These are phyloP conservation scores for Apophysomyces ossiformis DNA, from an alignment of 371 early-diverging fungal species.

Conservation along the genomic window DNA sequence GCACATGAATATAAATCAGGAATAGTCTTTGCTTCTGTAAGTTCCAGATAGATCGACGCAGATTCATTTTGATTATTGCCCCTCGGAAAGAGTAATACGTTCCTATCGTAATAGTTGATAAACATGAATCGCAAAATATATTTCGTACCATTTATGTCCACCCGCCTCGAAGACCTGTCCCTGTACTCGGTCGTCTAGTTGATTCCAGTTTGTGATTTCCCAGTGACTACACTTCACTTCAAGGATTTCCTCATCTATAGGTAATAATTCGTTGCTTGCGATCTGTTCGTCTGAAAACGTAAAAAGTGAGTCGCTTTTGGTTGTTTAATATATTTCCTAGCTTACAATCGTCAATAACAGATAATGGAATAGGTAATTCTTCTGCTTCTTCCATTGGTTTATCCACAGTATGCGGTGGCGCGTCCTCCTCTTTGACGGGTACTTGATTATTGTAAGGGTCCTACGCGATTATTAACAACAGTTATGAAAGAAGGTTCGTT, in stretches of 20 bases:
- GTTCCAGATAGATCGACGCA: slow-evolving; percentile 85
- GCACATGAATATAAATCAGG: slow-evolving; percentile 64
- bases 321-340: neutral
- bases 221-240: slow-evolving; percentile 50
- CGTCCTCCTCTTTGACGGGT: neutral
- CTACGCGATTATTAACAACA: slow-evolving; percentile 3
- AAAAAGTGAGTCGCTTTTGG: neutral
- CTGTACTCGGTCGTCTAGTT: slow-evolving; percentile 52
- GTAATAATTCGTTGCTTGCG: slow-evolving; percentile 35
- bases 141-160: slow-evolving; percentile 57
- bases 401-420: neutral
- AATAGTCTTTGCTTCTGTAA: slow-evolving; percentile 64
- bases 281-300: slow-evolving; percentile 22
- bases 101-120: slow-evolving; percentile 53
- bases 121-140: neutral
- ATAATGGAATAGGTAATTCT: slow-evolving; percentile 15
- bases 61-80: slow-evolving; percentile 81
- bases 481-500: slow-evolving; percentile 1
- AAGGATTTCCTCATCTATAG: slow-evolving; percentile 46
- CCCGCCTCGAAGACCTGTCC: slow-evolving; percentile 61
- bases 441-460: slow-evolving; percentile 5
- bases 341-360: slow-evolving; percentile 31
- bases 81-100: slow-evolving; percentile 87
- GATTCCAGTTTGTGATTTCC: slow-evolving; percentile 52
- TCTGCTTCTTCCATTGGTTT: slow-evolving; percentile 8